A percentile compares a stretch with the other conserved stretches of the same genome.
Evolutionary conservation across 371 early-diverging fungal genomes (phyloP).

Genomic region (Circinella minor): DNA sequence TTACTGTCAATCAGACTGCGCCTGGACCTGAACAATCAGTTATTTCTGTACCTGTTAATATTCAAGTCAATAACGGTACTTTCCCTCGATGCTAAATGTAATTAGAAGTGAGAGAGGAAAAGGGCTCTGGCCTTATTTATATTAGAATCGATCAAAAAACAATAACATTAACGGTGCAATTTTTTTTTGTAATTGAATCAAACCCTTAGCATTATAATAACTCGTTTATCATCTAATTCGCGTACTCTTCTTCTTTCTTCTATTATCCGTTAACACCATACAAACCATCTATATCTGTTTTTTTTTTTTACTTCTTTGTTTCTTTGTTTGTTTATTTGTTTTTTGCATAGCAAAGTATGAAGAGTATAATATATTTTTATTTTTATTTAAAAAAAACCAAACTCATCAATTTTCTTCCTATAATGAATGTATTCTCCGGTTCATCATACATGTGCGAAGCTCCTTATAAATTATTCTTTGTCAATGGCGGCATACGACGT

Average conservation of each 20-base stretch:
- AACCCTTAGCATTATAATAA: neutral
- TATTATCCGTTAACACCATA: too few relatives aligned
- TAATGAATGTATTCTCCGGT: neutral
- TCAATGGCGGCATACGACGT: too few relatives aligned
- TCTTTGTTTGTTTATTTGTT: neutral
- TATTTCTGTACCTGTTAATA: conserved; percentile 19
- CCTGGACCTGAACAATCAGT: conserved; percentile 20
- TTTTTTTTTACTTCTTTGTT: too few relatives aligned
- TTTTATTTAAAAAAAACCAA: too few relatives aligned
- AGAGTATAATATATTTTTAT: neutral
- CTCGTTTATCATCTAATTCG: neutral
- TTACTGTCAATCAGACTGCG: conserved; percentile 8
- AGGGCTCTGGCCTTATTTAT: neutral
- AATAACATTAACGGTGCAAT: neutral
- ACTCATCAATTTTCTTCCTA: too few relatives aligned
- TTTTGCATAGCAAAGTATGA: neutral
- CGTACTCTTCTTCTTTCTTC: neutral
- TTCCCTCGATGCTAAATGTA: conserved; percentile 28
- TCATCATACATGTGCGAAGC: neutral
- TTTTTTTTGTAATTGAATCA: neutral
- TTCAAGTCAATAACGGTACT: conserved; percentile 26
- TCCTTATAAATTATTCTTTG: too few relatives aligned
- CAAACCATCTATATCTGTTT: too few relatives aligned
- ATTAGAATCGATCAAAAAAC: neutral
- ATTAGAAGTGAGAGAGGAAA: neutral